Percentiles rank a stretch among this genome's conserved stretches.
Conservation (phyloP, 495 filamentous ascomycete genomes). For the Penicillium malachiteum region DNA sequence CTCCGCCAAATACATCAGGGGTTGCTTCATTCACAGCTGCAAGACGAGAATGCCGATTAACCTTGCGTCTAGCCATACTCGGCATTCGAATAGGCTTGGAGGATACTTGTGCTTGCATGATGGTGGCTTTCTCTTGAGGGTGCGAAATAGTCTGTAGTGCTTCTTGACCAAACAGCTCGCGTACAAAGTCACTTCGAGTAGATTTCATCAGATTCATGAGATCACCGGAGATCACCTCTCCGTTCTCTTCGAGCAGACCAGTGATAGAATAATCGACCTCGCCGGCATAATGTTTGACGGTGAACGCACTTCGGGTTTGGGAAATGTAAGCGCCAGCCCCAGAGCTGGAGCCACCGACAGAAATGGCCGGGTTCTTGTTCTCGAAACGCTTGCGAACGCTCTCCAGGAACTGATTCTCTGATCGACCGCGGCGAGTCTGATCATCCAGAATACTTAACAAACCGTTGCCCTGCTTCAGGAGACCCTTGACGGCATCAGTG, state of each 20-base stretch:
- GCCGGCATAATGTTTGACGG: constrained; percentile 91
- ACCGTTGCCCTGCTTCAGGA: constrained; percentile 90
- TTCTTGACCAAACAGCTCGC: constrained; percentile 89
- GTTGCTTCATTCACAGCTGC: constrained; percentile 7
- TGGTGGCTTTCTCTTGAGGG: constrained; percentile 82
- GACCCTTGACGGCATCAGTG: constrained; percentile 83
- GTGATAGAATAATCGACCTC: constrained; percentile 92
- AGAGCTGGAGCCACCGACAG: constrained; percentile 66
- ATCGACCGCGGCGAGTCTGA: constrained; percentile 83
- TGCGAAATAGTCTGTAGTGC: constrained; percentile 86
- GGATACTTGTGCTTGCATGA: constrained; percentile 95
- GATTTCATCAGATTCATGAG: constrained; percentile 91
- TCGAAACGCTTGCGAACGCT: constrained; percentile 90
- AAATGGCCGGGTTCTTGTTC: constrained; percentile 86
- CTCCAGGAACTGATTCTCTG: constrained; percentile 85
- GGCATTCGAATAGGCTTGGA: constrained; percentile 90
- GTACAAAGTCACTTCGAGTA: constrained; percentile 83
- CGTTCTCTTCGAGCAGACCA: constrained; percentile 89
- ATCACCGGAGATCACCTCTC: constrained; percentile 92
- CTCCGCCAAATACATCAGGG: constrained; percentile 25
- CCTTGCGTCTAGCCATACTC: constrained; percentile 80
- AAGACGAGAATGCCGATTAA: constrained; percentile 46
- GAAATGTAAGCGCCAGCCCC: constrained; percentile 82
- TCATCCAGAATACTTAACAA: constrained; percentile 93
- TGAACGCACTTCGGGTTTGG: constrained; percentile 71